phyloP scores from a whole-genome alignment of 192 early-diverging fungal genomes.

The Linderina pennispora region DNA sequence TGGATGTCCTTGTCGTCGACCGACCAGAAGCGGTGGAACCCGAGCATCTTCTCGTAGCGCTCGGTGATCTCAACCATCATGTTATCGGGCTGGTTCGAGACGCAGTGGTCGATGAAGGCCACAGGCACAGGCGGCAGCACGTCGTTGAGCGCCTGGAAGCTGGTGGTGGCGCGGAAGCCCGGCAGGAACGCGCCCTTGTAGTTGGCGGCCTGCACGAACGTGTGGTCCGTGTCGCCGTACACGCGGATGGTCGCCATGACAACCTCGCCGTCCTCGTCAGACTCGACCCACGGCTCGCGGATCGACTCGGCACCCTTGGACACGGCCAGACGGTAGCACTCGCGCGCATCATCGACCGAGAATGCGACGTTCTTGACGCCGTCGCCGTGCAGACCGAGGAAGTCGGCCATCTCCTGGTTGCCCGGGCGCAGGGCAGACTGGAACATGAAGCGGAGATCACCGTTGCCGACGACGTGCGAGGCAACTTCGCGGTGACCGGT shows the following conservation, averaged over 20 bases:
- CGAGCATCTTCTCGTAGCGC: constrained; percentile 85
- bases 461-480: constrained; percentile 82
- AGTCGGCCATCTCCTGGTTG: constrained; percentile 59
- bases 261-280: constrained; percentile 82
- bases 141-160: constrained; percentile 52
- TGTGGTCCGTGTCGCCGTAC: constrained; percentile 96
- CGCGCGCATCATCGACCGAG: constrained; percentile 74
- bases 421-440: constrained; percentile 85
- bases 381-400: constrained; percentile 81
- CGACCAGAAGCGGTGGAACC: constrained; percentile 98
- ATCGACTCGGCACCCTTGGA: constrained; percentile 79
- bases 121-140: constrained; percentile 63
- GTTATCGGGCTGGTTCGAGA: constrained; percentile 92
- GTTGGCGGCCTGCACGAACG: constrained; percentile 75
- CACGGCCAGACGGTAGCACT: constrained; percentile 77
- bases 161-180: constrained; percentile 51
- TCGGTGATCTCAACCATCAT: constrained; percentile 82
- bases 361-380: constrained; percentile 96
- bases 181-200: constrained; percentile 91
- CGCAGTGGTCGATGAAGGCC: constrained; percentile 84
- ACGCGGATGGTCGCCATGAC: constrained; percentile 85
- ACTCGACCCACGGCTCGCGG: constrained; percentile 70
- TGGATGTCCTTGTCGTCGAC: constrained; percentile 95
- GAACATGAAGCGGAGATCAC: constrained; percentile 81
- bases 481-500: constrained; percentile 84